Conservation (phyloP, 371 early-diverging fungal species). For the Coemansia sp. region DNA sequence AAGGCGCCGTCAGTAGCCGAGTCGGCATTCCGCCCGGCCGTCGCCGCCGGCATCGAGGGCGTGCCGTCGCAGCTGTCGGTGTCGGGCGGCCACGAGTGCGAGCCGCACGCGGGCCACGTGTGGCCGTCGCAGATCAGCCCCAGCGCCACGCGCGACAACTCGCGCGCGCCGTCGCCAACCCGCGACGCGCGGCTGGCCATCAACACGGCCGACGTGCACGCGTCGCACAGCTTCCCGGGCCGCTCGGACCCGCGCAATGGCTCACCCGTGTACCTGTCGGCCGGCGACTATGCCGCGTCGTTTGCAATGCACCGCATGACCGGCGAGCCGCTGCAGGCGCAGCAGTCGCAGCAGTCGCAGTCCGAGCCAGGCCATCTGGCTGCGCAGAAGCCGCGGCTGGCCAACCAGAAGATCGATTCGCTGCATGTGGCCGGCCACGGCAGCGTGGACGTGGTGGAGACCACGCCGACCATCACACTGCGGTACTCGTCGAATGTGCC, state of each 20-base stretch:
- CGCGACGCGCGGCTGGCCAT: conserved; percentile 2
- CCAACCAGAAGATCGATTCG: conserved; percentile 48
- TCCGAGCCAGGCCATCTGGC: conserved; percentile 6
- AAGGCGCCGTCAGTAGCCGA: too few relatives aligned
- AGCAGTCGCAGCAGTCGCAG: background rate
- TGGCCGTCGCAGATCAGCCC: conserved; percentile 52
- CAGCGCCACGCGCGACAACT: conserved; percentile 32
- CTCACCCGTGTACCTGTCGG: conserved; percentile 47
- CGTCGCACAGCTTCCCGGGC: conserved; percentile 17
- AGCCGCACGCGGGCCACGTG: conserved; percentile 32
- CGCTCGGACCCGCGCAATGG: conserved; percentile 48
- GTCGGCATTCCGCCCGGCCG: background rate
- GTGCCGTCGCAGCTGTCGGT: conserved; percentile 40
- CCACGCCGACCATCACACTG: conserved; percentile 49
- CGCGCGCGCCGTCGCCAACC: conserved; percentile 28
- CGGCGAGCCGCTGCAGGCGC: background rate
- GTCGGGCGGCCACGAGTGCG: conserved; percentile 43
- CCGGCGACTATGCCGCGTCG: conserved; percentile 41
- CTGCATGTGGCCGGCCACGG: conserved; percentile 50
- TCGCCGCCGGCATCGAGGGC: conserved; percentile 20
- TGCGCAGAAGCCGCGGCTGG: conserved; percentile 31
- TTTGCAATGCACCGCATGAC: conserved; percentile 41
- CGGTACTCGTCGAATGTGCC: conserved; percentile 51
- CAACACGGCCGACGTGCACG: background rate
- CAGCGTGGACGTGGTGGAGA: conserved; percentile 49